Percentiles rank a stretch among this genome's conserved stretches.
These are phyloP conservation scores for Phylloboletellus chloephorus DNA, from an alignment of 1,284 basidiomycete genomes.

Conservation along the genomic window DNA sequence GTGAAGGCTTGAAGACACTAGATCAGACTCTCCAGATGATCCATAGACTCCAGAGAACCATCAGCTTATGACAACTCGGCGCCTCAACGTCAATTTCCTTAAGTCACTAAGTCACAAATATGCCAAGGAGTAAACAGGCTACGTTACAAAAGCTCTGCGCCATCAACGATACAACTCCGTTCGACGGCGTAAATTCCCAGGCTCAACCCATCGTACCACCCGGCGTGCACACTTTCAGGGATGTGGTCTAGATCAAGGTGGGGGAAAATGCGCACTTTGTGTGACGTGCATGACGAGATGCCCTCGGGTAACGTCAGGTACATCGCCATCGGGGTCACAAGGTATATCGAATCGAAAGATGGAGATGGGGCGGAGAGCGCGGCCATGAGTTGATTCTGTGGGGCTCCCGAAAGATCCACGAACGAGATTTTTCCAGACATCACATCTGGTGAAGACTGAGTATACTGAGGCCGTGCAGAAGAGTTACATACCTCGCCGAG, in stretches of 20 bases:
- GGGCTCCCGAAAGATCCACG: slow-evolving; percentile 28
- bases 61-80: background rate
- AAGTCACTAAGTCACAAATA: background rate
- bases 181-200: slow-evolving; percentile 31
- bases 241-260: slow-evolving; percentile 39
- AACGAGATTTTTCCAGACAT: slow-evolving; percentile 13
- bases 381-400: slow-evolving; percentile 16
- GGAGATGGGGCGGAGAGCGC: slow-evolving; percentile 13
- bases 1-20: background rate
- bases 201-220: slow-evolving; percentile 29
- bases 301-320: slow-evolving; percentile 13
- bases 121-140: background rate
- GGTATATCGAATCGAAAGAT: slow-evolving; percentile 17
- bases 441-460: slow-evolving; percentile 18
- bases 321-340: slow-evolving; percentile 33
- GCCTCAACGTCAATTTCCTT: background rate
- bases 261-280: slow-evolving; percentile 27
- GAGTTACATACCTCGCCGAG: slow-evolving; percentile 19
- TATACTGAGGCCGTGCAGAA: background rate
- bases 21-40: background rate
- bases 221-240: slow-evolving; percentile 28
- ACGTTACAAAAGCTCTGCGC: slow-evolving; percentile 9
- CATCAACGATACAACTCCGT: slow-evolving; percentile 10
- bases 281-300: slow-evolving; percentile 20
- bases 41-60: background rate